Evolutionary conservation across 164 flowering plant genomes (phyloP), one percentile per base, ranked within the genome.

Genomic region (Cinnamomum chago): DNA sequence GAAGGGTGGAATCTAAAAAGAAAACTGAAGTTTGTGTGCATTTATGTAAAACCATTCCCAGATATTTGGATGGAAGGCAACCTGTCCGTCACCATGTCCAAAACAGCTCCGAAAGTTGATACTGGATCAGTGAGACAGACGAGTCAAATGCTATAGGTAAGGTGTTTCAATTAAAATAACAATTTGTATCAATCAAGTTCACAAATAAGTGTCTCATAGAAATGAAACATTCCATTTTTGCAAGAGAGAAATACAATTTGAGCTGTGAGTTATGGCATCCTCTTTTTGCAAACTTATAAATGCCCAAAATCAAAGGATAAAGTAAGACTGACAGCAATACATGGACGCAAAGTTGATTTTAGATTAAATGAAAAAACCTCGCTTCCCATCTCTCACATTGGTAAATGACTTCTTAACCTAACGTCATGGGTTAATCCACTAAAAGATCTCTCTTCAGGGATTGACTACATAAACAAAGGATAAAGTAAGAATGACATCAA

Each of bases 11-110:
- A 67, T 27, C 35, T 25, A 30, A 20, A 35, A 66, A 18, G 65
- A 23, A 18, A 6, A 62, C 66, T 30, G n/a, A 33, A 9, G 22
- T 22, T 3, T 62, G 47, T 28, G 14, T 47, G 67, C 28, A 25
- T 64, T 70, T 64, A 28, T 50, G 6, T 13, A 65, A 76, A 70
- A 70, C 2, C 65, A 62, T 18, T 40, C 4, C 3, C 2, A 50
- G 9, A 50, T 58, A 68, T 40, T 25, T 77, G 62, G 25, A 76
- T 15, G 35, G 68, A 78, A 60, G 58, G 67, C 23, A 68, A 92
- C 99, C 96, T 95, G 85, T 95, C 99, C 10, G 97, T 93, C 60
- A 95, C 92, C 97, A 95, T 95, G 88, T 93, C 99, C 83, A 95
- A 84, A 64, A 95, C 98, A 80, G 99, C 97, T 80, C 99, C 99